These are phyloP conservation scores for Chaetomium globosum DNA, from an alignment of 2,329 filamentous ascomycete species.

Conservation along the genomic window DNA sequence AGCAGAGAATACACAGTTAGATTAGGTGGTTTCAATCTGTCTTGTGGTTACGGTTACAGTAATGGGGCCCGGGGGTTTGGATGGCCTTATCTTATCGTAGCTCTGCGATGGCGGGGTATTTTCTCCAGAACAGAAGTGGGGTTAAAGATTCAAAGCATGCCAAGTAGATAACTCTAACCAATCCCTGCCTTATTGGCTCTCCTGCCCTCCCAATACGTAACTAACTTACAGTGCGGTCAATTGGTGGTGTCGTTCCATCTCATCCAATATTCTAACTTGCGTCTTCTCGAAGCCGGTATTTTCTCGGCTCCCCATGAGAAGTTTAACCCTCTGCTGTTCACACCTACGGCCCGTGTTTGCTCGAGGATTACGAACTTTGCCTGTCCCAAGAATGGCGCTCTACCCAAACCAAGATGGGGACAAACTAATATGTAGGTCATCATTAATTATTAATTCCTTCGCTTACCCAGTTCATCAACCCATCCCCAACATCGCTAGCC, in stretches of 20 bases:
- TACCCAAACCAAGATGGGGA: slow-evolving; percentile 45
- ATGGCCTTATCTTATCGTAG: slow-evolving; percentile 3
- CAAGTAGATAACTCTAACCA: neutral
- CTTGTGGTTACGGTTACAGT: neutral
- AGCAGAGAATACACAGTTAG: neutral
- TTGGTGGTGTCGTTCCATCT: neutral
- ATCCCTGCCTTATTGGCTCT: neutral
- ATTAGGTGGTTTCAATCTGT: neutral
- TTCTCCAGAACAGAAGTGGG: neutral
- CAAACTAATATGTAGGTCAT: slow-evolving; percentile 55
- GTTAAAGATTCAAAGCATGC: neutral
- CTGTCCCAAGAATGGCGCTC: slow-evolving; percentile 47
- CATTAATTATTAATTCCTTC: neutral
- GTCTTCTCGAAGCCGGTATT: neutral
- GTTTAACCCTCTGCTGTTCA: slow-evolving; percentile 2
- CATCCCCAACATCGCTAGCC: neutral
- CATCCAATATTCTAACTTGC: neutral
- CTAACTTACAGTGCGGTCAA: too few relatives aligned
- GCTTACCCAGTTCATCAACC: neutral
- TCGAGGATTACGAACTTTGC: slow-evolving; percentile 15
- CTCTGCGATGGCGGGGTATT: neutral
- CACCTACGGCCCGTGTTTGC: slow-evolving; percentile 6
- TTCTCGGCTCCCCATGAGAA: slow-evolving; percentile 17
- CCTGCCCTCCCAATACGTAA: neutral
- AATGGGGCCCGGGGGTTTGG: neutral